Base-by-base conservation (phyloP, 768 basidiomycete genomes). In the Botryobasidium botryosum region DNA sequence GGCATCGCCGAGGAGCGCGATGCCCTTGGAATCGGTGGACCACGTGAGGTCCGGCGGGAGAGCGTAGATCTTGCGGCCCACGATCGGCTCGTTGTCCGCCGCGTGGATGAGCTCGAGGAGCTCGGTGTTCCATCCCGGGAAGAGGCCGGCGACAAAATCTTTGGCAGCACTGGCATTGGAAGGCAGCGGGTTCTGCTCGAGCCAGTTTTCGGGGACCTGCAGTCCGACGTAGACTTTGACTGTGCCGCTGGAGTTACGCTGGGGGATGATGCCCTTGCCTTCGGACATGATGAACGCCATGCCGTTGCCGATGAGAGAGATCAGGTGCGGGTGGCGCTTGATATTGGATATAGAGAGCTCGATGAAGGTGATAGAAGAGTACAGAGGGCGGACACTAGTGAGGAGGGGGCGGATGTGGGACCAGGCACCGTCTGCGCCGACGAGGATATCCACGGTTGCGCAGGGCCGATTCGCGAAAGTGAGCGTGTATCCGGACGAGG, bases 381-480 rank as follows among this genome's bases (percentile, higher is more conserved):
- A 67, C 27, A 50, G 39, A 4, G 66, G 63, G 27, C 44, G 44
- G 8, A 55, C 52, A 18, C 56, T 38, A 23, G 59, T 57, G 23
- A 67, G 44, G 37, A 64, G 50, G 3, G 55, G 50, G 13, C 67
- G 63, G 6, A 63, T 55, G 45, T 56, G 57, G 13, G 63, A 65
- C 60, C 64, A 64, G 3, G 66, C 57, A 5, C 68, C 66, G 38
- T 65, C 64, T n/a, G 64, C 63, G 7, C 64, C 64, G 35, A 65
- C 49, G 35, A 63, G 44, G 40, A 61, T 40, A 2, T 44, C 37
- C 8, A 48, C 45, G 5, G 32, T 48, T 35, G 36, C 46, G 2
- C 40, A 25, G 3, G 44, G 23, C 12, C 43, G 40, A 43, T 46
- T 39, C 27, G 21, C n/a, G 40, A 56, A 56, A 17, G 26, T 50